A percentile compares a stretch with the other conserved stretches of the same genome.
phyloP scores from a whole-genome alignment of 163 green algal genomes.

The Scenedesmus sp. region DNA sequence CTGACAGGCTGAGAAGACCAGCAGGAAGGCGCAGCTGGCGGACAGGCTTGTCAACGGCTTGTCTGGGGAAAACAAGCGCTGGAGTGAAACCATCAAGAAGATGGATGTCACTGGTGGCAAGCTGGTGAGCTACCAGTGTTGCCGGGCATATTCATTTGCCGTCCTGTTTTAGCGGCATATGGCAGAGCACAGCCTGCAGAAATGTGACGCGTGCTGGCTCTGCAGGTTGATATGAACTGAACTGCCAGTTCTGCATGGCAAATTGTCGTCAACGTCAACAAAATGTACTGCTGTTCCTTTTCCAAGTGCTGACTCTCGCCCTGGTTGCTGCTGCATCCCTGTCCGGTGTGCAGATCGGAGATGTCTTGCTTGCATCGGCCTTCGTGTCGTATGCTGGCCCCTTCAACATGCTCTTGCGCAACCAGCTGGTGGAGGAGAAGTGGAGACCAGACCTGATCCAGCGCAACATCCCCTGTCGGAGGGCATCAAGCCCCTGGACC shows the following conservation, averaged over 20 bases:
- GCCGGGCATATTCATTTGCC: too few relatives aligned
- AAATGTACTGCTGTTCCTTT: too few relatives aligned
- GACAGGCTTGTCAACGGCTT: conserved; percentile 95
- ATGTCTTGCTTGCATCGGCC: conserved; percentile 86
- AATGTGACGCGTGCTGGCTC: too few relatives aligned
- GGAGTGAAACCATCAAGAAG: conserved; percentile 85
- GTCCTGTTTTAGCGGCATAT: too few relatives aligned
- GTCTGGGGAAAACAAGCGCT: conserved; percentile 91
- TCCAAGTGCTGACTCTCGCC: neutral
- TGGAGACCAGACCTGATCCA: conserved; percentile 88
- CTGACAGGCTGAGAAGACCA: conserved; percentile 88
- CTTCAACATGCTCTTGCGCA: conserved; percentile 89
- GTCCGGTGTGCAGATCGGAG: conserved; percentile 76
- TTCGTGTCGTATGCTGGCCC: conserved; percentile 94
- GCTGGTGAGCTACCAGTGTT: conserved; percentile 59
- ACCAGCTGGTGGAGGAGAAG: conserved; percentile 80
- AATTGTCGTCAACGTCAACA: too few relatives aligned
- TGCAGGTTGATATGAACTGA: too few relatives aligned
- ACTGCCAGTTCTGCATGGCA: too few relatives aligned
- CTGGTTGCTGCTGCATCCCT: neutral
- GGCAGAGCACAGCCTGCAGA: neutral
- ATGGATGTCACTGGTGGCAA: conserved; percentile 78
- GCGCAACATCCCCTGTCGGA: conserved; percentile 79
- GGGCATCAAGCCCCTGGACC: conserved; percentile 80
- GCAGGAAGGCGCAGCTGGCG: conserved; percentile 88